These are phyloP conservation scores for Citeromyces matritensis DNA, from an alignment of 805 yeast species.

Conservation along the genomic window DNA sequence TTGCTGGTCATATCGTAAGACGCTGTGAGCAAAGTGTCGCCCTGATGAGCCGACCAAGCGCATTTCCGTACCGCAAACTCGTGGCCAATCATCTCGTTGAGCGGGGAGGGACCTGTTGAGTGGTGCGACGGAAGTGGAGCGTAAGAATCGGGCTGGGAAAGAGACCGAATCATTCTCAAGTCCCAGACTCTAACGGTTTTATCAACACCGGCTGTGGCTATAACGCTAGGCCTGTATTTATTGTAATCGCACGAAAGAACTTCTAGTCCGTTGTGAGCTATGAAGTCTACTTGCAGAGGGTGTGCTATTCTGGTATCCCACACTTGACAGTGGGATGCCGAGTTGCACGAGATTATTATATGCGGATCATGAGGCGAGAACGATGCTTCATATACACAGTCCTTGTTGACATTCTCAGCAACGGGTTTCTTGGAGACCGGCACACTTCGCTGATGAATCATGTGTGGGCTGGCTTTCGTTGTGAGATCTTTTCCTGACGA, in stretches of 20 bases:
- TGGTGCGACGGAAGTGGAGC: constrained; percentile 24
- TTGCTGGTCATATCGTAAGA: constrained; percentile 90
- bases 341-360: constrained; percentile 54
- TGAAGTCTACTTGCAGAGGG: constrained; percentile 42
- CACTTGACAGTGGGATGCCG: constrained; percentile 56
- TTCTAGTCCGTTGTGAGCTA: constrained; percentile 75
- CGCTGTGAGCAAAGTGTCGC: constrained; percentile 54
- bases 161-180: constrained; percentile 43
- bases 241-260: constrained; percentile 78
- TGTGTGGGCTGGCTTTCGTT: constrained; percentile 10
- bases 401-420: constrained; percentile 17
- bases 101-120: constrained; percentile 45
- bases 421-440: constrained; percentile 22
- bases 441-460: constrained; percentile 4
- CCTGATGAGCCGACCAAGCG: constrained; percentile 80
- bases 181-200: constrained; percentile 81
- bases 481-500: constrained; percentile 14
- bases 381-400: constrained; percentile 66
- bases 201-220: constrained; percentile 91
- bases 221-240: constrained; percentile 63
- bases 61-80: constrained; percentile 78
- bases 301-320: constrained; percentile 71
- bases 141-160: constrained; percentile 19
- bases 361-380: constrained; percentile 80
- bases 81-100: constrained; percentile 73